Base-by-base conservation (phyloP, 768 basidiomycete species). In the Lactarius sp. region DNA sequence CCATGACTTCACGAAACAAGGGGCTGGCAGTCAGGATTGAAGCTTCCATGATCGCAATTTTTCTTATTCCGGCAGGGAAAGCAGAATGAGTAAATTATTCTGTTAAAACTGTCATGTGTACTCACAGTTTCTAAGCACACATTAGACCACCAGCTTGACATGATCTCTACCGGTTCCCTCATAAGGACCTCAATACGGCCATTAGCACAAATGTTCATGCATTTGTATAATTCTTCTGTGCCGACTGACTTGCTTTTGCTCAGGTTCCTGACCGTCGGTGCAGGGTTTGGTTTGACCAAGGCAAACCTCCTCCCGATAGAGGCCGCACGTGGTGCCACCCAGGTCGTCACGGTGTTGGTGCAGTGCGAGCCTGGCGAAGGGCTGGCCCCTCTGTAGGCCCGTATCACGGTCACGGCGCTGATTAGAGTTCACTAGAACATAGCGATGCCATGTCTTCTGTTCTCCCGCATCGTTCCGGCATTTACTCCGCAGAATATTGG, bases 401-500 rank as follows among this genome's bases (percentile, higher is more conserved):
- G 16, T 37, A 27, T 27, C 27, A 27, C 27, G 2, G 13, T 14
- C 42, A 18, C 6, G 1, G 7, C 18, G 44, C 57, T 53, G 46
- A 57, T n/a, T 3, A 13, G 33, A 39, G 9, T 18, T 59, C 18
- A n/a, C 16, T 47, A 64, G 76, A 88, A 87, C 66, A 77, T 90
- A 59, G 77, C 83, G 2, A 68, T 85, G 8, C 88, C 88, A 10
- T 80, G 80, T 67, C 78, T 89, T 14, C 73, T 89, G 77, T 88
- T 90, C 72, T 87, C 86, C 7, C 86, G 83, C 65, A 87, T 90
- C 54, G 79, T 90, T 0, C 85, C 85, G 0, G 81, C 85, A 2
- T 86, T 90, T 65, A 80, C 77, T 9, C 81, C 81, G 0, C 78
- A 84, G 41, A 88, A 87, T 68, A 74, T 87, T 16, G 59, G 72